Evolutionary conservation across 495 filamentous ascomycete genomes (phyloP), one percentile per base, ranked within the genome.

Genomic region (Penicillium robsamsonii): DNA sequence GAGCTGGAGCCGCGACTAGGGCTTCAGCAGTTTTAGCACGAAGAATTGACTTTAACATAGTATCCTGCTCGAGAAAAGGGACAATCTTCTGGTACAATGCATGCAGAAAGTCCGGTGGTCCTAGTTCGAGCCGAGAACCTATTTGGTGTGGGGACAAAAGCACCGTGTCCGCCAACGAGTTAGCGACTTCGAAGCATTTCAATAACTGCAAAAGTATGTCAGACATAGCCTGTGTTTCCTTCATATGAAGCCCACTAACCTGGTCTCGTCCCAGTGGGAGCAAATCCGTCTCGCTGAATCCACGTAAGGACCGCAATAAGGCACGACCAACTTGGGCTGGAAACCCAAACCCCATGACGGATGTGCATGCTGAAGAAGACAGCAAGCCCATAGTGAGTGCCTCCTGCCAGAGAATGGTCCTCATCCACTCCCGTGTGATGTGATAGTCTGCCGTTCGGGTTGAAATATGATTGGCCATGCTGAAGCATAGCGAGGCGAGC

Each of bases 331-430:
- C 84, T 52, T 87, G 83, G 24, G 88, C 80, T 2, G 88, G 88
- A 58, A 84, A 89, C 33, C 79, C 79, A 64, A 92, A 86, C 0
- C 80, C 85, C 79, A 91, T 80, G n/a, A 81, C 78, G 18, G 74
- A 72, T 50, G 87, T 81, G 29, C 68, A 59, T 2, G 80, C 77
- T 4, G 70, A 63, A 4, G 81, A 81, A 4, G 82, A 85, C 10
- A 86, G 70, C 35, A 76, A 73, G 1, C 79, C 76, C 40, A 79
- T 73, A 13, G 75, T 68, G 15, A 78, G 66, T 11, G 77, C 77
- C n/a, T 91, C 67, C 58, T 91, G 87, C 90, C 89, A 92, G 3
- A 87, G 80, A 67, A 87, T 86, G 5, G 84, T 87, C 57, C 88
- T 83, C 47, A 92, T 81, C 89, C 89, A 94, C 61, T 88, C 65